Conservation (phyloP, 495 filamentous ascomycete genomes). For the Choiromyces venosus region DNA sequence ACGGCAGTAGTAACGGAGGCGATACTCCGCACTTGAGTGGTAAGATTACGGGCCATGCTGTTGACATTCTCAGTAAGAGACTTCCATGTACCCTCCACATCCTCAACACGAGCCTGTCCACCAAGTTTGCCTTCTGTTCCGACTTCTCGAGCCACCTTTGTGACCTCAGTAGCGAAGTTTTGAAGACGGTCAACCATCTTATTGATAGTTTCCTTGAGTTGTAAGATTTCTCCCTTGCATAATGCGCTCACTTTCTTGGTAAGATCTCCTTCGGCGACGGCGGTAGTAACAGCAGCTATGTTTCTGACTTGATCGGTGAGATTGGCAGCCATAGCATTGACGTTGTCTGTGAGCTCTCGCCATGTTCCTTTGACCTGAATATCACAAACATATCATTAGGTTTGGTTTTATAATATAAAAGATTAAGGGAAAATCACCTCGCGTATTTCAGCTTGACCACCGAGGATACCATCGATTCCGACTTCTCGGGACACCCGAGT, state of each 20-base stretch:
- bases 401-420: neutral
- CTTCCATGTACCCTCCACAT: conserved; percentile 96
- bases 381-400: conserved; percentile 16
- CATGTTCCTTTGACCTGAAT: conserved; percentile 64
- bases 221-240: conserved; percentile 92
- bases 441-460: conserved; percentile 91
- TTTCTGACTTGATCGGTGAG: conserved; percentile 90
- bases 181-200: conserved; percentile 98
- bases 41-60: conserved; percentile 97
- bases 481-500: conserved; percentile 95
- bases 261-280: conserved; percentile 85
- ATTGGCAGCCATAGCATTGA: conserved; percentile 97
- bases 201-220: conserved; percentile 96
- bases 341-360: conserved; percentile 96
- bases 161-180: conserved; percentile 95
- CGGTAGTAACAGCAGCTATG: conserved; percentile 95
- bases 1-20: conserved; percentile 97
- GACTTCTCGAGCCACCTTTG: conserved; percentile 94
- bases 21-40: conserved; percentile 96
- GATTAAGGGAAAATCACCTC: conserved; percentile 52
- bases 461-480: conserved; percentile 92
- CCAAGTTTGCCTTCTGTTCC: conserved; percentile 93
- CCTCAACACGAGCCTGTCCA: conserved; percentile 93
- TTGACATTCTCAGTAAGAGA: conserved; percentile 97
- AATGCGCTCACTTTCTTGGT: conserved; percentile 96